Evolutionary conservation across 2,329 filamentous ascomycete genomes (phyloP), one percentile per base, ranked within the genome.

Genomic region (Coniochaeta ligniaria): DNA sequence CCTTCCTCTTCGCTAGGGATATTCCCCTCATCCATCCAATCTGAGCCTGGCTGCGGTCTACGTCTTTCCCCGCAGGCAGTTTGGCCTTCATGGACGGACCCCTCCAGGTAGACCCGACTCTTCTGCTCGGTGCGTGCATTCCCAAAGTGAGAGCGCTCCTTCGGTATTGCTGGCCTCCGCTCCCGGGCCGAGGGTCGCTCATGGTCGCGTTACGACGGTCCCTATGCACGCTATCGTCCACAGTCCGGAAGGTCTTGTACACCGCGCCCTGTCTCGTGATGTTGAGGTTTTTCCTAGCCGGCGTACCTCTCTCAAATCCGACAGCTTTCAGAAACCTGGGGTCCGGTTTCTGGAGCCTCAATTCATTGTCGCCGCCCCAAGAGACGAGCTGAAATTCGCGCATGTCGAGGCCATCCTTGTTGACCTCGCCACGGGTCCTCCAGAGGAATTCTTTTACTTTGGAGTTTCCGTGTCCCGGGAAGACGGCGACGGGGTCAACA

Each of bases 301-400:
- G 80, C 58, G 80, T 81, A 5, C 90, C 91, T 70, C 88, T 91
- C 54, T 85, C 78, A 70, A 91, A 90, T 3, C 91, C 91, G 17
- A 96, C 88, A 1, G 83, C 79, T 61, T 84, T 79, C 0, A 95
- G 77, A 33, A 87, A 78, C 28, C 85, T 77, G 1, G 84, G 76
- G 45, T 91, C 83, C 22, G 92, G 83, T 56, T 86, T 87, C 70
- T 96, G 90, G 31, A 97, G 79, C 57, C 90, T 87, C 33, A 97
- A 78, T 68, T 92, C 85, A 65, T 89, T 90, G 71, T 97, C 94
- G 57, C 90, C 88, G 28, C 92, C 92, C 93, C 93, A 97, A 0
- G 93, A 93, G 0, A 97, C 91, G 20, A 97, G 80, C 72, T 97
- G 93, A 64, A 96, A 97, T 59, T 97, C 93, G 67, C 94, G 85